Base-by-base conservation (phyloP, 306 rosid genomes). In the Erythrophleum fordii region DNA sequence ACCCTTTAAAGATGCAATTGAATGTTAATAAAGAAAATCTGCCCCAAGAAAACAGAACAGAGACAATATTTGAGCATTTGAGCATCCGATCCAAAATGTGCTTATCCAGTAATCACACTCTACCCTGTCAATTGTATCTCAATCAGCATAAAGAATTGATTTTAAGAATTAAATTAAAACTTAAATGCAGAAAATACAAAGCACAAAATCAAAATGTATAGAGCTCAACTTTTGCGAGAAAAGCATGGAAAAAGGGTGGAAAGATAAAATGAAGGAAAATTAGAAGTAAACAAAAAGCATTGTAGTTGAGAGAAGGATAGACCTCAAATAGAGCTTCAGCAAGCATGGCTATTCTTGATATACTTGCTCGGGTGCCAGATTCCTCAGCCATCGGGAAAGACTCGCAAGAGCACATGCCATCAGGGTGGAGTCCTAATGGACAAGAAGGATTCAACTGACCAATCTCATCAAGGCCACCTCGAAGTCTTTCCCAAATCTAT, bases 311-410 rank as follows among this genome's bases (percentile, higher is more conserved):
- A 75, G 64, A 72, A 83, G 78, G 61, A 64, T 72, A 42, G 76
- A 95, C 99, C 98, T 95, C 99, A 71, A 93, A 95, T 59, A 95
- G 85, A 83, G 99, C 98, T 79, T 93, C 99, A 70, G 99, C 98
- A 76, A 95, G 92, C 97, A 95, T 91, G 83, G 93, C 93, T 66
- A 95, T 93, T 89, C 99, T 92, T 46, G 99, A 95, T 89, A 95
- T 93, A 84, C 98, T 95, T 73, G 93, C 95, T 80, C 93, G 94
- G 81, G 99, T 87, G 82, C 90, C 87, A 23, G 98, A 91, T 84
- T 83, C 92, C 83, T 95, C 99, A 8, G 84, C 83, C 81, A 84
- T 46, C 73, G 86, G 88, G 77, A 83, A 79, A 20, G 96, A 91
- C 77, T 90, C 93, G 18, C 99, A 95, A 8, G 97, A 88, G 85